Conservation (phyloP, 2,329 filamentous ascomycete genomes). For the Talaromyces sp. region DNA sequence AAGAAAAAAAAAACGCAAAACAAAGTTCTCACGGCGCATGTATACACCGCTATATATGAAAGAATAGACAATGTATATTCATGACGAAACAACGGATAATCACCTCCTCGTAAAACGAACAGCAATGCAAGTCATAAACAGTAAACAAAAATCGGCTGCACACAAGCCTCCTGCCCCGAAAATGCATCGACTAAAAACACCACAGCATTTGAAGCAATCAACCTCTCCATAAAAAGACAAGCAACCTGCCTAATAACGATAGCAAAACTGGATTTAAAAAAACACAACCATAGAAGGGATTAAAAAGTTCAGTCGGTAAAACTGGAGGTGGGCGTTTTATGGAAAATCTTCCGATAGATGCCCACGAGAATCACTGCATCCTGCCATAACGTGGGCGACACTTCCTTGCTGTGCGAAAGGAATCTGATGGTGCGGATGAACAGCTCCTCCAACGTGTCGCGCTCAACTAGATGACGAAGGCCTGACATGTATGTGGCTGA, state of each 20-base stretch:
- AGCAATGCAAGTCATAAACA: neutral
- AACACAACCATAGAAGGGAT: neutral
- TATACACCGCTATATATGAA: neutral
- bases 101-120: neutral
- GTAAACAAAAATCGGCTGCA: neutral
- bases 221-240: neutral
- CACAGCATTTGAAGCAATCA: neutral
- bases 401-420: constrained; percentile 61
- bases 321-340: constrained; percentile 19
- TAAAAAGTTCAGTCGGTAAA: constrained; percentile 1
- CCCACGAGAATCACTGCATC: constrained; percentile 68
- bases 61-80: neutral
- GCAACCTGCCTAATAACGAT: neutral
- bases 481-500: constrained; percentile 70
- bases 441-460: constrained; percentile 51
- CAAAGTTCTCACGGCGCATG: neutral
- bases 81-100: neutral
- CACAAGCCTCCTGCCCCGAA: neutral
- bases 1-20: neutral
- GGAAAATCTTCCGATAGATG: constrained; percentile 41
- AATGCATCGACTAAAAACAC: neutral
- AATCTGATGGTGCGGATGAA: constrained; percentile 72
- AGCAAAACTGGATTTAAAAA: neutral
- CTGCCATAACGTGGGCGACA: constrained; percentile 66
- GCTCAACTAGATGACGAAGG: constrained; percentile 54